Base-by-base conservation (phyloP, 176 grass and related monocot species). In the Lolium perenne region DNA sequence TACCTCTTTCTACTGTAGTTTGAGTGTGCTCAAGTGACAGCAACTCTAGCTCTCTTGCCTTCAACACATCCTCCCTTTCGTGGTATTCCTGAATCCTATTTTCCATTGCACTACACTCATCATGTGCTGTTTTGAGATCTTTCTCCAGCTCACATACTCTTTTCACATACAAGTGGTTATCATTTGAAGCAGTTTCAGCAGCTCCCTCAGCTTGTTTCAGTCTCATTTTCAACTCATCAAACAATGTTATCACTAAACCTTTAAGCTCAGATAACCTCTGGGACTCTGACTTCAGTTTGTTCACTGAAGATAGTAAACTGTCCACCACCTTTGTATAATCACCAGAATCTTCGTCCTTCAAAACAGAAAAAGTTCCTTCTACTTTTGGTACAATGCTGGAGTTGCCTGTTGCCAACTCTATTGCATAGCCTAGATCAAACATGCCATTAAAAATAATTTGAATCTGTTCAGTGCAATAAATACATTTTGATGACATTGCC, bases 1-100 rank as follows among this genome's bases (percentile, higher is more conserved):
- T 94, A 94, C 93, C 91, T 89, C 59, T 88, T 60, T 88, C 92
- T 74, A 48, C 70, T 83, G 77, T 83, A 85, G 48, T 84, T 43
- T 87, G 71, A 80, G 65, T 65, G 18, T 89, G 82, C 50, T 90
- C 85, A 84, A 83, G 68, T 82, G 90, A 86, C 67, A 82, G 41
- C 78, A 91, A 85, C 40, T 92, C 89, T 81, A 90, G 69, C 79
- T 98, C 96, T 91, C 85, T 95, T 84, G 70, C 74, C 84, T 70
- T 78, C 80, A 94, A 50, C 38, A 79, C 68, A 59, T 55, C 81
- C 45, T 94, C 96, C 86, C 65, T 92, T 73, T 83, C 84, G 71
- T 88, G 84, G 78, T 91, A 94, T 80, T 94, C 82, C 48, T 84
- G 69, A 14, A 91, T 88, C 57, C 88, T 88, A 65, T 68, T 71